Conservation (phyloP, 768 basidiomycete genomes). For the Lactarius evosmus region DNA sequence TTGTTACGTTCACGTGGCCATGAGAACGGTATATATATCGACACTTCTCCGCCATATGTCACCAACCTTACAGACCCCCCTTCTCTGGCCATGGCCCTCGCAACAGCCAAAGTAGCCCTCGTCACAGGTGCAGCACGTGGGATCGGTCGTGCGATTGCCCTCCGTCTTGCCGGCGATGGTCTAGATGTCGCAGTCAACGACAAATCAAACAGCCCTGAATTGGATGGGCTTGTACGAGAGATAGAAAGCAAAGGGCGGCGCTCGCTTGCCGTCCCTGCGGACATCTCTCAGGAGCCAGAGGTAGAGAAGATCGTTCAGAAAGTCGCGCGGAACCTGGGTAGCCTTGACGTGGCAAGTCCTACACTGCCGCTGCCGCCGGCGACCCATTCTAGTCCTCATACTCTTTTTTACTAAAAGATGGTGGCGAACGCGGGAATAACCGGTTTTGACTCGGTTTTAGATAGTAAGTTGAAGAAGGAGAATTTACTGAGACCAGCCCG, state of each 20-base stretch:
- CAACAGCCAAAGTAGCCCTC: constrained; percentile 26
- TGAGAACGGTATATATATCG: constrained; percentile 2
- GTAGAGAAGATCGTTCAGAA: constrained; percentile 12
- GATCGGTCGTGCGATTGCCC: constrained; percentile 29
- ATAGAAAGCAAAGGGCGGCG: constrained; percentile 19
- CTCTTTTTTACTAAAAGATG: too few relatives aligned
- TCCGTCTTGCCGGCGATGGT: constrained; percentile 30
- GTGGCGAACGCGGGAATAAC: constrained; percentile 26
- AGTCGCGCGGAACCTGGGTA: constrained; percentile 17
- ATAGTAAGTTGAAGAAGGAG: neutral
- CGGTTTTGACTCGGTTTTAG: neutral
- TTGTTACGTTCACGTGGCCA: neutral
- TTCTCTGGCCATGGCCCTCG: neutral
- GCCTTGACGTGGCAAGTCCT: constrained; percentile 21
- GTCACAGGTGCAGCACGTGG: constrained; percentile 30
- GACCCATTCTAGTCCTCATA: neutral
- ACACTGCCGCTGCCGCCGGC: too few relatives aligned
- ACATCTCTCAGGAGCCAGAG: constrained; percentile 20
- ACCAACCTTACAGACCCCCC: neutral
- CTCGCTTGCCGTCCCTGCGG: constrained; percentile 13
- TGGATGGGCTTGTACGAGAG: constrained; percentile 8
- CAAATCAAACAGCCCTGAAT: constrained; percentile 3
- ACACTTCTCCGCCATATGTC: neutral
- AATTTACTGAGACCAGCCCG: neutral
- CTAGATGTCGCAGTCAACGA: constrained; percentile 28